A percentile compares a stretch with the other conserved stretches of the same genome.
phyloP scores from a whole-genome alignment of 2,329 filamentous ascomycete species.

The Aaosphaeria pasadenensis region DNA sequence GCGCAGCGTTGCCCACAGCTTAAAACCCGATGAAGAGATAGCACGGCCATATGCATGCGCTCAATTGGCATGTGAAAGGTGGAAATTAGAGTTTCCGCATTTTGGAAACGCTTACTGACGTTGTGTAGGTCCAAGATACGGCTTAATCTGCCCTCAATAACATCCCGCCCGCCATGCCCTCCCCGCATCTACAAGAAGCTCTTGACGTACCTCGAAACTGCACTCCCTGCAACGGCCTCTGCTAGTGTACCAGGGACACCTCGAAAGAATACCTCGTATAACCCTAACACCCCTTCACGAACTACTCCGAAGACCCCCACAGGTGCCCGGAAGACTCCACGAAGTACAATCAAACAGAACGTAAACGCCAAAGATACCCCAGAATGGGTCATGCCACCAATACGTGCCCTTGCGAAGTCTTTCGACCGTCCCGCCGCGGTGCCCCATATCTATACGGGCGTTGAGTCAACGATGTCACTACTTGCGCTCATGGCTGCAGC shows the following conservation, averaged over 20 bases:
- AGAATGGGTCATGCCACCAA: conserved; percentile 66
- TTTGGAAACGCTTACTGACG: conserved; percentile 7
- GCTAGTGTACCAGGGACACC: conserved; percentile 27
- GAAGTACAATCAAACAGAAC: conserved; percentile 12
- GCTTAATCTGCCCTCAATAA: conserved; percentile 32
- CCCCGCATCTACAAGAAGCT: conserved; percentile 72
- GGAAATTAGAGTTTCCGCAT: conserved; percentile 4
- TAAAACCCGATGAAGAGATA: conserved; percentile 37
- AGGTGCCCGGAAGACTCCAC: conserved; percentile 19
- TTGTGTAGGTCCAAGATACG: conserved; percentile 59
- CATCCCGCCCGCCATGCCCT: conserved; percentile 34
- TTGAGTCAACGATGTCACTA: conserved; percentile 54
- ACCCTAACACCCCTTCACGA: conserved; percentile 16
- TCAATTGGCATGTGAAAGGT: conserved; percentile 78
- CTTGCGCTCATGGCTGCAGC: conserved; percentile 27
- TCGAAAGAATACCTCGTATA: conserved; percentile 22
- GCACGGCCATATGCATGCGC: conserved; percentile 36
- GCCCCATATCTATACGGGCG: conserved; percentile 71
- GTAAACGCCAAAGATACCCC: conserved; percentile 17
- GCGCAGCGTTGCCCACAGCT: conserved; percentile 47
- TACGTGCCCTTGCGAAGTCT: conserved; percentile 63
- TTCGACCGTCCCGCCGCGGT: conserved; percentile 61
- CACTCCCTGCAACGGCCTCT: conserved; percentile 50
- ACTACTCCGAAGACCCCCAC: conserved; percentile 26
- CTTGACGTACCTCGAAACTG: conserved; percentile 74